Conservation (phyloP, 306 rosid species). For the Alnus glutinosa region DNA sequence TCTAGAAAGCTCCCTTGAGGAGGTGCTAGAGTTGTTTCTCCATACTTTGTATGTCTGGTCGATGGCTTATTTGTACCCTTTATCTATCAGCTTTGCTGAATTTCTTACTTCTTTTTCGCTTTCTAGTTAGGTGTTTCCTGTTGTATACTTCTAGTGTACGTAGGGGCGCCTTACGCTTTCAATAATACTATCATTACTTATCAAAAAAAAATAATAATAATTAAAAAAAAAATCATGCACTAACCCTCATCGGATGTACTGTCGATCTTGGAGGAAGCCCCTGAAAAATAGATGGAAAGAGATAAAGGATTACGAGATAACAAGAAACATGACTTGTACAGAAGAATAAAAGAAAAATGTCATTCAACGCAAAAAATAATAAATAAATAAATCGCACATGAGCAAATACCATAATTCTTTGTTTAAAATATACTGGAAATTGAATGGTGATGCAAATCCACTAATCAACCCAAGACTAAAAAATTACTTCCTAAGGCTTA, state of each 20-base stretch:
- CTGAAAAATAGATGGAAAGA: slow-evolving; percentile 51
- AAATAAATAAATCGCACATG: neutral
- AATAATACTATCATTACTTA: too few species aligned
- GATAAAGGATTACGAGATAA: neutral
- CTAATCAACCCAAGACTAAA: neutral
- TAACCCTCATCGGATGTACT: slow-evolving; percentile 99
- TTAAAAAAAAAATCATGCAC: slow-evolving; percentile 19
- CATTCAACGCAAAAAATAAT: slow-evolving; percentile 8
- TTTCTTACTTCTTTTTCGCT: too few species aligned
- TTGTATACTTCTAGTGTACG: too few species aligned
- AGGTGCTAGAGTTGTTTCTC: too few species aligned
- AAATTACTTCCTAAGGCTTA: neutral
- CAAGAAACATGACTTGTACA: slow-evolving; percentile 19
- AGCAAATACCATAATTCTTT: slow-evolving; percentile 20
- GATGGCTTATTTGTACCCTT: too few species aligned
- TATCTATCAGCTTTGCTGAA: too few species aligned
- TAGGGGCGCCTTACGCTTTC: too few species aligned
- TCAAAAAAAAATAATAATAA: too few species aligned
- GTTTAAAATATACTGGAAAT: neutral
- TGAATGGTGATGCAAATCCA: slow-evolving; percentile 18
- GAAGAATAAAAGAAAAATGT: slow-evolving; percentile 1
- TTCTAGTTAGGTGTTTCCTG: too few species aligned
- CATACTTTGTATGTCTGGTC: too few species aligned
- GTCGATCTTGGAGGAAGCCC: slow-evolving; percentile 97
- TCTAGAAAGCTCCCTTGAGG: too few species aligned